A percentile compares a stretch with the other conserved stretches of the same genome.
Evolutionary conservation across 2,329 filamentous ascomycete genomes (phyloP).

Genomic region (Biscogniauxia mediterranea): DNA sequence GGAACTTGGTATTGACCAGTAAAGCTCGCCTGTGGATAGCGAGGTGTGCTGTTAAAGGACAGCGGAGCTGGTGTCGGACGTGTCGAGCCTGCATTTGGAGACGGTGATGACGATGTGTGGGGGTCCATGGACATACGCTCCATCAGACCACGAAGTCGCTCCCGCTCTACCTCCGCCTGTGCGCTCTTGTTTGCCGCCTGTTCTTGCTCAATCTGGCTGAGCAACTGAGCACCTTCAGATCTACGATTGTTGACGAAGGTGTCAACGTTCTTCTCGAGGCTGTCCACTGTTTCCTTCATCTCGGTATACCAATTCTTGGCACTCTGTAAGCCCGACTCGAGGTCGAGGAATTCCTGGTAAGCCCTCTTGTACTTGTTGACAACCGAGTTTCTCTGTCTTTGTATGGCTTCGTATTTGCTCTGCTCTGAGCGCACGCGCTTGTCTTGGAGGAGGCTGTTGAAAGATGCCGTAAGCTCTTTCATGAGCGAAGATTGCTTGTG

Average conservation of each 20-base stretch:
- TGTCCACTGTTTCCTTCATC: conserved; percentile 93
- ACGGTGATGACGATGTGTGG: conserved; percentile 39
- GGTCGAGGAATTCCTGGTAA: conserved; percentile 88
- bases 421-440: conserved; percentile 92
- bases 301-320: conserved; percentile 93
- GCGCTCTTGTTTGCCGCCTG: conserved; percentile 59
- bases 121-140: conserved; percentile 90
- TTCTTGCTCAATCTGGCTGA: conserved; percentile 83
- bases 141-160: conserved; percentile 86
- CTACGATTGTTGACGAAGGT: conserved; percentile 93
- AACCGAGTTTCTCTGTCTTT: conserved; percentile 76
- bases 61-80: conserved; percentile 44
- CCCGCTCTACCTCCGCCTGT: conserved; percentile 78
- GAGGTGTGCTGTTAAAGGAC: conserved; percentile 45
- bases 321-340: conserved; percentile 79
- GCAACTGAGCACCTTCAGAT: conserved; percentile 84
- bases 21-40: conserved; percentile 55
- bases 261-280: conserved; percentile 91
- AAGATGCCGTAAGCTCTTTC: conserved; percentile 87
- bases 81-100: conserved; percentile 38
- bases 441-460: conserved; percentile 86
- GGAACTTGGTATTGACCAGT: conserved; percentile 59
- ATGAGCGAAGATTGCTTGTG: conserved; percentile 93
- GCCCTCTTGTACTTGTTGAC: conserved; percentile 86
- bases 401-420: conserved; percentile 88